These are phyloP conservation scores for Penicillium sp. DNA, from an alignment of 2,329 filamentous ascomycete species.

Conservation along the genomic window DNA sequence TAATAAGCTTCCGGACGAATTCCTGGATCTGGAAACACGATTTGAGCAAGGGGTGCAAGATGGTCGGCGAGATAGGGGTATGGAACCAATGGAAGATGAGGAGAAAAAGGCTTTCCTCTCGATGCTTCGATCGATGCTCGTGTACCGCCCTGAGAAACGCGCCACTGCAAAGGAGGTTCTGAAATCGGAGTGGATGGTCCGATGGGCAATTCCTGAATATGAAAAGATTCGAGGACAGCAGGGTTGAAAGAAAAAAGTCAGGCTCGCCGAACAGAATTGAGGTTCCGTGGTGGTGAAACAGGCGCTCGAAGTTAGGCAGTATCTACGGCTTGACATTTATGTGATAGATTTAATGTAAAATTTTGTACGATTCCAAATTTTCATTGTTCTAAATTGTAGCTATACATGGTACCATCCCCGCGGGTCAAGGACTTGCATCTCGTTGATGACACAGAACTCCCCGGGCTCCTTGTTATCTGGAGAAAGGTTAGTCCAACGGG, in stretches of 20 bases:
- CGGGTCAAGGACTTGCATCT: slow-evolving; percentile 33
- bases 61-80: slow-evolving; percentile 20
- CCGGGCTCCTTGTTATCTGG: slow-evolving; percentile 24
- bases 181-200: slow-evolving; percentile 35
- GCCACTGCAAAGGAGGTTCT: slow-evolving; percentile 29
- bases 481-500: slow-evolving; percentile 37
- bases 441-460: slow-evolving; percentile 30
- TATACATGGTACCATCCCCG: slow-evolving; percentile 32
- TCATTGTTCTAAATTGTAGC: background rate
- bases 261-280: too few relatives aligned
- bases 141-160: slow-evolving; percentile 29
- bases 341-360: background rate
- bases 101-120: slow-evolving; percentile 30
- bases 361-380: background rate
- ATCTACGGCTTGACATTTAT: background rate
- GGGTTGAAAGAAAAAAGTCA: too few relatives aligned
- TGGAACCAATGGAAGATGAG: slow-evolving; percentile 17
- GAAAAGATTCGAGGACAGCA: background rate
- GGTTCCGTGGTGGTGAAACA: background rate
- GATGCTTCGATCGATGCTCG: slow-evolving; percentile 35
- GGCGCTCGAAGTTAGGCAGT: background rate
- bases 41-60: slow-evolving; percentile 30
- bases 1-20: background rate
- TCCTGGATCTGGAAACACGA: slow-evolving; percentile 14
- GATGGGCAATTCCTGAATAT: slow-evolving; percentile 33